These are phyloP conservation scores for Pseudohalonectria lignicola DNA, from an alignment of 2,329 filamentous ascomycete species.

Conservation along the genomic window DNA sequence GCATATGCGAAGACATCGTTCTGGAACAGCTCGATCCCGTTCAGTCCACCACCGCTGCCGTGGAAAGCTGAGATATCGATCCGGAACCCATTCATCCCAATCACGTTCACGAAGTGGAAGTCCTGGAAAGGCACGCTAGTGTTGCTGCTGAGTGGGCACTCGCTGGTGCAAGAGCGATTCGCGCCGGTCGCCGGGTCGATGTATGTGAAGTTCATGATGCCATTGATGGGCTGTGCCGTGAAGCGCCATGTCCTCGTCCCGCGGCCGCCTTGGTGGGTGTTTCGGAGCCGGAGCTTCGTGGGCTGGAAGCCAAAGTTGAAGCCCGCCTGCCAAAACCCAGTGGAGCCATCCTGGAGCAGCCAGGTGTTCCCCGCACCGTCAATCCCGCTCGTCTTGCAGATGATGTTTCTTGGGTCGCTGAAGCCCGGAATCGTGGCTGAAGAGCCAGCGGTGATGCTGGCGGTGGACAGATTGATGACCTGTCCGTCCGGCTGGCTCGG, in stretches of 20 bases:
- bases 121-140: slow-evolving; percentile 63
- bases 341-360: slow-evolving; percentile 63
- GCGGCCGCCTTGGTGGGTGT: slow-evolving; percentile 72
- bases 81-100: slow-evolving; percentile 81
- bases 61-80: slow-evolving; percentile 84
- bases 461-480: slow-evolving; percentile 73
- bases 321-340: slow-evolving; percentile 73
- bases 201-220: slow-evolving; percentile 95
- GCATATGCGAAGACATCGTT: slow-evolving; percentile 81
- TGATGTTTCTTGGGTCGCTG: slow-evolving; percentile 65
- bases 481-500: slow-evolving; percentile 61
- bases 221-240: slow-evolving; percentile 72
- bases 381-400: slow-evolving; percentile 63
- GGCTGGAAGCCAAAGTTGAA: slow-evolving; percentile 81
- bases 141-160: slow-evolving; percentile 74
- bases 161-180: slow-evolving; percentile 63
- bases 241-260: slow-evolving; percentile 85
- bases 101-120: slow-evolving; percentile 77
- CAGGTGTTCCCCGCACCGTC: slow-evolving; percentile 69
- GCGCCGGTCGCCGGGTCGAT: slow-evolving; percentile 61
- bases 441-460: slow-evolving; percentile 57
- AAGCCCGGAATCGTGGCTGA: slow-evolving; percentile 54
- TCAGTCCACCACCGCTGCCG: slow-evolving; percentile 71
- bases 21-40: slow-evolving; percentile 79
- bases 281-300: slow-evolving; percentile 78